Evolutionary conservation across 2,329 filamentous ascomycete genomes (phyloP), one percentile per base, ranked within the genome.

Genomic region (Colletotrichum cuscutae): DNA sequence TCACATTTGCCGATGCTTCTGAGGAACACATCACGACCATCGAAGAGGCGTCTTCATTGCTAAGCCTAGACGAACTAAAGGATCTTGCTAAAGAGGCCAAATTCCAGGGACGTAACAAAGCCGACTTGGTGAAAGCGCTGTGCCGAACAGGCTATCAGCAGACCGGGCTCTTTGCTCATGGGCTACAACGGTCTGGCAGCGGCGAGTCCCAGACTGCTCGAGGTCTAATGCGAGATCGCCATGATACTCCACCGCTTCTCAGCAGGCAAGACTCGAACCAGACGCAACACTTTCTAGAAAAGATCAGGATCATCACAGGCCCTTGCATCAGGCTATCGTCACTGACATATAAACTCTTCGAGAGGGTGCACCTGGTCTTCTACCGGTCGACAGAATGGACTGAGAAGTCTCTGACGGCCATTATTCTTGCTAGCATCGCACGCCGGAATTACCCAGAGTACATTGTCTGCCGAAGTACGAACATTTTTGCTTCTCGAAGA

Each of bases 331-430:
- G 96, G 49, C 89, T 99, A 13, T 94, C 94, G 0, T 83, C 92
- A 0, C 83, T 89, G 0, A 88, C 92, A 0, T 89, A 95, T 74
- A 94, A 92, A 77, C 88, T 99, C 0, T 99, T 99, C 78, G 95
- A 98, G 81, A 90, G 97, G 30, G 95, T 98, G 0, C 97, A 98
- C 83, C 85, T 99, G 2, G 95, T 99, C 32, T 99, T 98, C 81
- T 98, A 98, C 81, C 89, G 96, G 71, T 98, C 95, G 11, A 97
- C 95, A 0, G 94, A 98, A 80, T 99, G 97, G 97, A 97, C 95
- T 0, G 96, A 98, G 78, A 98, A 98, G 81, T 98, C 96, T 1
- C 85, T 99, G 15, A 98, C 95, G 1, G 96, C 95, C 0, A 96
- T 98, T 66, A 98, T 99, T 57, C 88, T 99, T 5, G 94, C 97